These are phyloP conservation scores for Epichloe elymi DNA, from an alignment of 2,329 filamentous ascomycete species.

Conservation along the genomic window DNA sequence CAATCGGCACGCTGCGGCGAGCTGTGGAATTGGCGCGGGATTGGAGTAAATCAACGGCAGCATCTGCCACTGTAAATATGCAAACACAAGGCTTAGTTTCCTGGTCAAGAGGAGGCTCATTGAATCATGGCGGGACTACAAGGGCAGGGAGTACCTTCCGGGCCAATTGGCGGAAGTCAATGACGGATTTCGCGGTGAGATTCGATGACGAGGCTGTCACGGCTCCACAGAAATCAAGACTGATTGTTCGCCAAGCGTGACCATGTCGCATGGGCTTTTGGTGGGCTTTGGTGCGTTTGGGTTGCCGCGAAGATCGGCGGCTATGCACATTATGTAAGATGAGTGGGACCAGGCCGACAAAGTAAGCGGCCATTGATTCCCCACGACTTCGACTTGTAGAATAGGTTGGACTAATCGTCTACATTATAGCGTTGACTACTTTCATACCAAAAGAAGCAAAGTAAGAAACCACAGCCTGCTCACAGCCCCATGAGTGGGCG, in stretches of 20 bases:
- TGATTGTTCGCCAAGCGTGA: not conserved
- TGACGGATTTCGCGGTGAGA: not conserved
- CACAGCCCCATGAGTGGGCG: too few species aligned
- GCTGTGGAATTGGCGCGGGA: conserved; percentile 12
- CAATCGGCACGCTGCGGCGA: conserved; percentile 13
- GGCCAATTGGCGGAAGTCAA: too few species aligned
- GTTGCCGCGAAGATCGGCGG: not conserved
- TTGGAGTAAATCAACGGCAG: not conserved
- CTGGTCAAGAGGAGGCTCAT: not conserved
- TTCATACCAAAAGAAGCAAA: too few species aligned
- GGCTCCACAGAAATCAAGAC: not conserved
- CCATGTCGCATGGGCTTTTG: not conserved
- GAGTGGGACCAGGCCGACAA: not conserved
- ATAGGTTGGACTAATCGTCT: too few species aligned
- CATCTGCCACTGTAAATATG: not conserved
- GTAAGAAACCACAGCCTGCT: too few species aligned
- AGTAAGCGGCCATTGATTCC: conserved; percentile 1
- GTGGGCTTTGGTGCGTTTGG: not conserved
- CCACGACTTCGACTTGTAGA: not conserved
- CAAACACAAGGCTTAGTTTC: not conserved
- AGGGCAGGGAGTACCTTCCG: too few species aligned
- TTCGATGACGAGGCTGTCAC: not conserved
- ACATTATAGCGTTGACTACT: too few species aligned
- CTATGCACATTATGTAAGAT: not conserved
- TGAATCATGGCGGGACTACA: too few species aligned